These are phyloP conservation scores for Ehretia macrophylla DNA, from an alignment of 257 asterid species.

Conservation along the genomic window DNA sequence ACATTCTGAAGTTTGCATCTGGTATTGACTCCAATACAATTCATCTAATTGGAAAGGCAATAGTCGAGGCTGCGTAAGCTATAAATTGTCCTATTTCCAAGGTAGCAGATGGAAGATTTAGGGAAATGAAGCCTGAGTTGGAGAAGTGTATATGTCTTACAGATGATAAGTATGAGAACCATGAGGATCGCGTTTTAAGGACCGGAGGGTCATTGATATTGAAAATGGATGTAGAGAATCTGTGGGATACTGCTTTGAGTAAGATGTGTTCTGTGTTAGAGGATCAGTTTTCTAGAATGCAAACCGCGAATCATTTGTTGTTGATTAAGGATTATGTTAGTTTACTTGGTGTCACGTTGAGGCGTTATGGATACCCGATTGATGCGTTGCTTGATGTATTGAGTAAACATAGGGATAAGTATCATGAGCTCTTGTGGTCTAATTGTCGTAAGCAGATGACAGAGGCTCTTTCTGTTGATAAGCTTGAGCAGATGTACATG, in stretches of 20 bases:
- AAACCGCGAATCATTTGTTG: constrained; percentile 93
- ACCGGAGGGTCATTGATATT: constrained; percentile 87
- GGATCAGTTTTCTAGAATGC: constrained; percentile 98
- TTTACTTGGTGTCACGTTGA: no score
- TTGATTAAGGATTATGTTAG: no score
- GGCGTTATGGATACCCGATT: no score
- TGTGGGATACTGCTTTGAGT: constrained; percentile 97
- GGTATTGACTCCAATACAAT: constrained; percentile 91
- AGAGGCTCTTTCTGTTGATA: constrained; percentile 86
- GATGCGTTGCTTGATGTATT: no score
- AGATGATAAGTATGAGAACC: no score
- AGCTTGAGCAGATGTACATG: constrained; percentile 97
- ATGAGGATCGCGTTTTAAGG: constrained; percentile 90
- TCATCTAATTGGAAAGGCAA: constrained; percentile 98
- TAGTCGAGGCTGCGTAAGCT: constrained; percentile 76
- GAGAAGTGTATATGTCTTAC: no score
- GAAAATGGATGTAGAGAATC: constrained; percentile 82
- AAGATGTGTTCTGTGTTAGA: constrained; percentile 96
- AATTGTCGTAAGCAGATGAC: constrained; percentile 88
- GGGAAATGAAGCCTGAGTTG: no score
- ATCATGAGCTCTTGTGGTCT: constrained; percentile 80
- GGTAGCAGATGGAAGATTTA: no score
- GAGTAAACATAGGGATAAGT: no score
- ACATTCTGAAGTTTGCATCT: constrained; percentile 80
- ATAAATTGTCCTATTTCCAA: constrained; percentile 45